These are phyloP conservation scores for Syzygium jambos DNA, from an alignment of 345 rosid genomes.

Conservation along the genomic window DNA sequence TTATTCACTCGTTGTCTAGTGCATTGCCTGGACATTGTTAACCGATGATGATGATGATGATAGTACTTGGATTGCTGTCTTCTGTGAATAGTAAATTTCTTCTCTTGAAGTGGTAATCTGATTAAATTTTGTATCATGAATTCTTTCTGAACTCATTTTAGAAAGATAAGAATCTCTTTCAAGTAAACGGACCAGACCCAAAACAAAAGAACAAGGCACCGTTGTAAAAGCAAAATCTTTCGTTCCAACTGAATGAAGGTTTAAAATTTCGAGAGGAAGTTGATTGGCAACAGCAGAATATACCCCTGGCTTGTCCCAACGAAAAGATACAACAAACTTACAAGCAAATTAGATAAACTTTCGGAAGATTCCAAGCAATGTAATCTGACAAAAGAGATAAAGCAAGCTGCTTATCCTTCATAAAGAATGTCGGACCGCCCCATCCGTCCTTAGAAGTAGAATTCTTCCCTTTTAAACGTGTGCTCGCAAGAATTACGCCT, in stretches of 20 bases:
- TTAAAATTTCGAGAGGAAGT: background rate
- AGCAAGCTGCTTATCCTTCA: background rate
- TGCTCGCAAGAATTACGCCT: background rate
- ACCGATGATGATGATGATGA: background rate
- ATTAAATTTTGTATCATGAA: background rate
- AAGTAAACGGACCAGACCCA: background rate
- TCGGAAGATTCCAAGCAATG: background rate
- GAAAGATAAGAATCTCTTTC: background rate
- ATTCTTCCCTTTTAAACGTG: background rate
- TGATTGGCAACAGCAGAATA: background rate
- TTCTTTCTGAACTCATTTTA: background rate
- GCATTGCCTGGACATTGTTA: background rate
- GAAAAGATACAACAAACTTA: background rate
- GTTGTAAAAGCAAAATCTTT: background rate
- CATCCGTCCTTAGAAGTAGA: background rate
- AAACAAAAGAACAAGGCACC: background rate
- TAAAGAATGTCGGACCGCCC: background rate
- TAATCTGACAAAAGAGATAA: background rate
- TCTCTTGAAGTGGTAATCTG: background rate
- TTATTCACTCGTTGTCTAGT: background rate
- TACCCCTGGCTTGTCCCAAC: background rate
- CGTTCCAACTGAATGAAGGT: background rate
- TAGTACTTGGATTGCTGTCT: background rate
- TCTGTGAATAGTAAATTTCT: background rate
- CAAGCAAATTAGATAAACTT: background rate